Percentiles rank a stretch among this genome's conserved stretches.
phyloP scores from a whole-genome alignment of 371 early-diverging fungal genomes.

The Lichtheimia hyalospora region DNA sequence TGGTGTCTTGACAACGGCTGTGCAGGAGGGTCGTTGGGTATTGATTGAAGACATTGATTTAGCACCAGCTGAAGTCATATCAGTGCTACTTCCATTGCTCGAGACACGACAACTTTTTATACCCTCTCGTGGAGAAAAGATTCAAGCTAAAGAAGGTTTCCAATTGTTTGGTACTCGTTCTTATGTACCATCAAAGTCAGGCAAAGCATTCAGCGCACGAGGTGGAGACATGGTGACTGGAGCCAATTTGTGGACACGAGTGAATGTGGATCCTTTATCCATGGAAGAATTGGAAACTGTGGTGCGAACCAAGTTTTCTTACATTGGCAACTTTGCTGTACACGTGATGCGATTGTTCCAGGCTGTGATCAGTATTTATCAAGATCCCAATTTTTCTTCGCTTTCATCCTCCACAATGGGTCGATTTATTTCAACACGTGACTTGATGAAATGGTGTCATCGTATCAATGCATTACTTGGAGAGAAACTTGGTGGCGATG shows the following conservation, averaged over 20 bases:
- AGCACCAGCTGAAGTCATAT: conserved; percentile 97
- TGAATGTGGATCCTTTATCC: conserved; percentile 66
- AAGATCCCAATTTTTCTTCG: conserved; percentile 53
- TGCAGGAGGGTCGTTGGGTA: conserved; percentile 96
- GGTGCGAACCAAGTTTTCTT: conserved; percentile 59
- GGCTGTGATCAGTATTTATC: conserved; percentile 55
- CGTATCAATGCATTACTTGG: conserved; percentile 60
- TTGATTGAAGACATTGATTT: conserved; percentile 99
- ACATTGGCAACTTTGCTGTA: conserved; percentile 50
- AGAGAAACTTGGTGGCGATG: conserved; percentile 29
- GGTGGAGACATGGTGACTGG: conserved; percentile 66
- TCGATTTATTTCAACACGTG: conserved; percentile 64
- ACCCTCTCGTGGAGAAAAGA: conserved; percentile 91
- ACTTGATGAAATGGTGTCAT: conserved; percentile 87
- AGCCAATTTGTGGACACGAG: conserved; percentile 80
- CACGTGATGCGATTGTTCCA: conserved; percentile 67
- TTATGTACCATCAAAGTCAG: conserved; percentile 52
- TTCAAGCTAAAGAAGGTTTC: conserved; percentile 91
- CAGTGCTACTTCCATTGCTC: conserved; percentile 92
- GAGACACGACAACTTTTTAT: conserved; percentile 94
- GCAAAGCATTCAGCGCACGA: conserved; percentile 43
- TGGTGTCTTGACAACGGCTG: conserved; percentile 96
- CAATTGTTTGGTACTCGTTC: conserved; percentile 94
- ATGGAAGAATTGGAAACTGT: conserved; percentile 66
- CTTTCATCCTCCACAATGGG: conserved; percentile 57